Evolutionary conservation across 108 stramenopile species (phyloP).

Genomic region (Mediolabrus comicus): DNA sequence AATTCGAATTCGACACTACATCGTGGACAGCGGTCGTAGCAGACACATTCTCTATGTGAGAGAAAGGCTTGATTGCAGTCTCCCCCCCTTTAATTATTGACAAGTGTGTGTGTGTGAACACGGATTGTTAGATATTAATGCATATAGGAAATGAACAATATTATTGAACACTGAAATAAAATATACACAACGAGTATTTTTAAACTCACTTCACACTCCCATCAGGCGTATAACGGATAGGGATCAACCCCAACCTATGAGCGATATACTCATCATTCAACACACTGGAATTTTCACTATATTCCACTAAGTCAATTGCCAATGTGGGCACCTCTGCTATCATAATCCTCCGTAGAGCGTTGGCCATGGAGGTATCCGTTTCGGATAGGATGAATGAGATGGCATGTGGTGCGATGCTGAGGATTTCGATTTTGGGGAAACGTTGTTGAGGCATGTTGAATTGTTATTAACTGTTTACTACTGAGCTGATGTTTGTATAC

Average conservation of each 20-base stretch:
- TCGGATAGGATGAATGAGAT: constrained; percentile 92
- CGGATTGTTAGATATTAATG: no score
- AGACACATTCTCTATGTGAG: constrained; percentile 81
- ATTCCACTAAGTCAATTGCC: constrained; percentile 95
- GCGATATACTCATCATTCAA: constrained; percentile 98
- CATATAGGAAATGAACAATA: no score
- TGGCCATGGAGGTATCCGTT: constrained; percentile 95
- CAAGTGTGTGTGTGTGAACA: no score
- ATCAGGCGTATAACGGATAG: constrained; percentile 74
- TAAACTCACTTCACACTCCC: constrained; percentile 61
- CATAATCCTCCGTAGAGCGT: constrained; percentile 94
- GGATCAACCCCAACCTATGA: constrained; percentile 95
- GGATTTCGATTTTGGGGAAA: constrained; percentile 82
- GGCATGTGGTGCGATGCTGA: constrained; percentile 70
- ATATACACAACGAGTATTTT: neutral
- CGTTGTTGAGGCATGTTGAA: constrained; percentile 83
- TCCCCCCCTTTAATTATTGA: no score
- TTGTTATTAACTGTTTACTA: neutral
- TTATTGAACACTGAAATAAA: neutral
- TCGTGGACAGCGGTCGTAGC: constrained; percentile 79
- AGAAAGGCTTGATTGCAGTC: constrained; percentile 73
- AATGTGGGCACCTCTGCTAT: constrained; percentile 96
- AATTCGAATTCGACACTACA: constrained; percentile 89
- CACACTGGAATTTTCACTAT: constrained; percentile 91
- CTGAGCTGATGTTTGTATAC: neutral